A percentile compares a stretch with the other conserved stretches of the same genome.
Conservation (phyloP, 805 yeast species). For the Ogataea angusta region DNA sequence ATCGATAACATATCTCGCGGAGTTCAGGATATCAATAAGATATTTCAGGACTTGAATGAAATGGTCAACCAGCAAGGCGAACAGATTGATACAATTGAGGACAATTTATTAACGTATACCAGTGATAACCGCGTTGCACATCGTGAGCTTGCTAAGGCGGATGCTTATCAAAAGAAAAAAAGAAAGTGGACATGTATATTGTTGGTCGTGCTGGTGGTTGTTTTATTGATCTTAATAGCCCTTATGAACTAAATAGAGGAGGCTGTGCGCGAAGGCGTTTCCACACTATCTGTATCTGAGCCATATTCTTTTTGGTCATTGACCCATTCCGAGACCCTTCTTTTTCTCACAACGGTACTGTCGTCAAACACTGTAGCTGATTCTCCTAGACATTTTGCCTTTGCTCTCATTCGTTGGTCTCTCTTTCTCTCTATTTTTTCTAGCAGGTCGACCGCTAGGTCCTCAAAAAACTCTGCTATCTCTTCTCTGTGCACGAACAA, state of each 20-base stretch:
- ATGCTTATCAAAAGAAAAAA: conserved; percentile 65
- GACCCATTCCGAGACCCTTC: conserved; percentile 7
- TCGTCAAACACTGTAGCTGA: conserved; percentile 1
- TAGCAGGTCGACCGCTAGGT: conserved; percentile 17
- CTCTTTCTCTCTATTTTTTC: conserved; percentile 13
- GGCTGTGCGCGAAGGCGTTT: conserved; percentile 6
- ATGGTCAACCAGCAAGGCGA: conserved; percentile 82
- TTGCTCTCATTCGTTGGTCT: conserved; percentile 11
- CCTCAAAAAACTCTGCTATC: conserved; percentile 27
- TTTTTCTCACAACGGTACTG: neutral
- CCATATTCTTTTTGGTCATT: conserved; percentile 4
- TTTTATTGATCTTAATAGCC: conserved; percentile 58
- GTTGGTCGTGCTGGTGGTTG: conserved; percentile 53
- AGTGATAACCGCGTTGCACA: conserved; percentile 67
- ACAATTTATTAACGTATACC: conserved; percentile 62
- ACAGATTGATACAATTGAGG: conserved; percentile 80
- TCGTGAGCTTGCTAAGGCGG: conserved; percentile 68
- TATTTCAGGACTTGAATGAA: conserved; percentile 75
- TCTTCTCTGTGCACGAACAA: conserved; percentile 25
- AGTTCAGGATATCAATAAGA: conserved; percentile 78
- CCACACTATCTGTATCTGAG: conserved; percentile 5
- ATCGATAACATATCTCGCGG: conserved; percentile 72
- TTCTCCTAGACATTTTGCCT: neutral
- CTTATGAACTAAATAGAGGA: conserved; percentile 37
- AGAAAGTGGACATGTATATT: conserved; percentile 73